Evolutionary conservation across 768 basidiomycete genomes (phyloP), one percentile per base, ranked within the genome.

Genomic region (Mycena indigotica): DNA sequence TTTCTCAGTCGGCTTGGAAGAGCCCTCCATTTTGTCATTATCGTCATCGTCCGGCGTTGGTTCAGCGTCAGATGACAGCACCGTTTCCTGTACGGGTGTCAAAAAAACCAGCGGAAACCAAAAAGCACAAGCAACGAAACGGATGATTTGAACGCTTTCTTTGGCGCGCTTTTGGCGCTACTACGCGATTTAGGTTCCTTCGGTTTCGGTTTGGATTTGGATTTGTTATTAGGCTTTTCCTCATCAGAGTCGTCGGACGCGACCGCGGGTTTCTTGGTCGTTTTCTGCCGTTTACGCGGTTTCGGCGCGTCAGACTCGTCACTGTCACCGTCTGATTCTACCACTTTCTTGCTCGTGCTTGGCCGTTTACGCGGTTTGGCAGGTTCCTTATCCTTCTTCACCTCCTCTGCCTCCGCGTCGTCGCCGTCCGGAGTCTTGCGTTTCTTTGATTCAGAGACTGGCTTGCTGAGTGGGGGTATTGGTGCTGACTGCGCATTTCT

Each of bases 21-120:
- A 56, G 12, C 60, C 35, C 21, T 35, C 41, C 12, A 38, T 23
- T 30, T 52, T 50, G 5, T 58, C 32, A n/a, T 38, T 48, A 28
- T 50, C 55, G 19, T 38, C 50, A 28, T 50, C 55, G 13, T 21
- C n/a, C 8, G 23, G 52, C 21, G 62, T 60, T 17, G 64, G 66
- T 49, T 77, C 77, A 32, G 72, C 67, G 59, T 80, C 80, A 1
- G 80, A 81, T 12, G 73, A 68, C 16, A 71, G 67, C 45, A 81
- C 69, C 10, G 63, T 64, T 53, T 65, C 70, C 73, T 73, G 57
- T 63, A 55, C 21, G 28, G 29, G 44, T 28, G 24, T 50, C n/a
- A 59, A 28, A 19, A 28, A 23, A n/a, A 23, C 15, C 6, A 44
- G 15, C 5, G 15, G 12, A 2, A 16, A 25, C 15, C 8, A 5